A percentile compares a stretch with the other conserved stretches of the same genome.
phyloP scores from a whole-genome alignment of 1,284 basidiomycete species.

The Papiliotrema fonsecae region DNA sequence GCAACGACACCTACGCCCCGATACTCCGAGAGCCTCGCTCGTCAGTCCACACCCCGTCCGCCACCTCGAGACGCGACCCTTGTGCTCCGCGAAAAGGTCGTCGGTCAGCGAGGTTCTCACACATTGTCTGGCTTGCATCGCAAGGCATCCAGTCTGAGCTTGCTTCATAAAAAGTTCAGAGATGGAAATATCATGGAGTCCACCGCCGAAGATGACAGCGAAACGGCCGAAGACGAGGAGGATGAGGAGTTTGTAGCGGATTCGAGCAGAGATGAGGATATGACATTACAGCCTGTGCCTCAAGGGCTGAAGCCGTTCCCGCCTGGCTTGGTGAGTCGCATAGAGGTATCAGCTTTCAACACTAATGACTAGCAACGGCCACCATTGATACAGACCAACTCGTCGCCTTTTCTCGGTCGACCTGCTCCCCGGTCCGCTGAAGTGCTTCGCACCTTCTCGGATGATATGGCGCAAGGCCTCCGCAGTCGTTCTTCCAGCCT shows the following conservation, averaged over 20 bases:
- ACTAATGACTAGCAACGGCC: constrained; percentile 7
- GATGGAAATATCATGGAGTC: constrained; percentile 22
- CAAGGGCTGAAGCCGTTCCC: constrained; percentile 7
- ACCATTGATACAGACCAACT: constrained; percentile 10
- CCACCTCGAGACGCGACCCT: constrained; percentile 9
- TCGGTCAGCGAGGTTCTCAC: constrained; percentile 42
- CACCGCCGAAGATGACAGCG: constrained; percentile 17
- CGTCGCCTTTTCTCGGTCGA: constrained; percentile 4
- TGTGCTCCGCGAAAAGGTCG: constrained; percentile 17
- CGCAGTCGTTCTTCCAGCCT: constrained; percentile 34
- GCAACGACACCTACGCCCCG: constrained; percentile 6
- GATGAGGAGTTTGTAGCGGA: constrained; percentile 35
- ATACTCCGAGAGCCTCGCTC: constrained; percentile 3
- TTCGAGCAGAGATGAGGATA: constrained; percentile 36
- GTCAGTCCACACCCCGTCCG: constrained; percentile 19
- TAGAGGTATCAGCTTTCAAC: neutral
- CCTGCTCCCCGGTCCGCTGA: constrained; percentile 3
- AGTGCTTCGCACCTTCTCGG: constrained; percentile 11
- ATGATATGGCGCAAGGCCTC: constrained; percentile 6
- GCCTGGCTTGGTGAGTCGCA: neutral
- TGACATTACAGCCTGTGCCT: constrained; percentile 46
- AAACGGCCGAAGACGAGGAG: constrained; percentile 23
- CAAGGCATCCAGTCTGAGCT: constrained; percentile 49
- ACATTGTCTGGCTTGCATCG: constrained; percentile 51
- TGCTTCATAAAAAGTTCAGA: constrained; percentile 31